phyloP scores from a whole-genome alignment of 2,329 filamentous ascomycete genomes.

The Diaporthe aspalathi region DNA sequence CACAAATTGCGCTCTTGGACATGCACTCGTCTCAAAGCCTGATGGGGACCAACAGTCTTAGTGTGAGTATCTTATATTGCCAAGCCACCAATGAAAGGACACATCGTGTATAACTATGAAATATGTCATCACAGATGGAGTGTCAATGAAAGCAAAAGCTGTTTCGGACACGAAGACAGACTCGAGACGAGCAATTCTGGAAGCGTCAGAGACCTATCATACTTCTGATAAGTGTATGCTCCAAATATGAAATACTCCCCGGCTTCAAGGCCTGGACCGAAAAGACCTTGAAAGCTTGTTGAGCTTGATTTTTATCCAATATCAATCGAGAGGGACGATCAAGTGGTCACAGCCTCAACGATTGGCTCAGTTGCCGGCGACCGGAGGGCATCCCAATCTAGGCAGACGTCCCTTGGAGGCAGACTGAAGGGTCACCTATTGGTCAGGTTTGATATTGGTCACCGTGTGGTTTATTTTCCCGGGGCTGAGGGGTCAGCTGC shows the following conservation, averaged over 20 bases:
- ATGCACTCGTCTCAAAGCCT: not conserved
- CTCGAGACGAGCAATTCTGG: too few relatives aligned
- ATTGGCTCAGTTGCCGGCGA: not conserved
- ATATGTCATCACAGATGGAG: not conserved
- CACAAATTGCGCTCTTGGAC: not conserved
- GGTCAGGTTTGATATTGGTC: not conserved
- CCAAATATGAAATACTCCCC: not conserved
- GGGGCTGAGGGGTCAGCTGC: conserved; percentile 7
- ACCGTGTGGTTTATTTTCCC: not conserved
- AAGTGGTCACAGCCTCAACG: not conserved
- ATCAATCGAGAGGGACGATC: not conserved
- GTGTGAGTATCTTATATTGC: too few relatives aligned
- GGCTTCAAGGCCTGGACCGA: not conserved
- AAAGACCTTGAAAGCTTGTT: not conserved
- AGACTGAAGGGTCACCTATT: not conserved
- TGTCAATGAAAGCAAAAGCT: too few relatives aligned
- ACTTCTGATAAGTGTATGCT: not conserved
- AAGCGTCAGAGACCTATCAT: too few relatives aligned
- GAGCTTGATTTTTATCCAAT: not conserved
- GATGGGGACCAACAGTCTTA: too few relatives aligned
- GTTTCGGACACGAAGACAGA: too few relatives aligned
- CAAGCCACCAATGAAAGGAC: not conserved
- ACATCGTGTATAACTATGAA: not conserved
- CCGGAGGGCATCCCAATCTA: not conserved
- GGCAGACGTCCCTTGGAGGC: not conserved